Evolutionary conservation across 225 moss, liverwort and hornwort genomes (phyloP).

Genomic region (Polytrichum formosum): DNA sequence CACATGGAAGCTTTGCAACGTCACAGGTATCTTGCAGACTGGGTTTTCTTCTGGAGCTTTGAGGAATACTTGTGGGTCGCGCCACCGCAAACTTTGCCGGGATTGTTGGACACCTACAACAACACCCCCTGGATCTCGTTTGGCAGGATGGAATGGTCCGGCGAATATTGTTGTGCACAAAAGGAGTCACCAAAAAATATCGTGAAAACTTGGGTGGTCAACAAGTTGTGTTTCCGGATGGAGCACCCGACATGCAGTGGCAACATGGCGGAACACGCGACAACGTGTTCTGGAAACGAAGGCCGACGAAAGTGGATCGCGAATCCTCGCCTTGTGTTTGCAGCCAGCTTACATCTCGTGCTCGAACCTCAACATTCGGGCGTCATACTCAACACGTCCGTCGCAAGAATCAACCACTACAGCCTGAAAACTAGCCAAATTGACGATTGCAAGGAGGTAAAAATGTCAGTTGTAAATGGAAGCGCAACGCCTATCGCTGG

Average conservation of each 20-base stretch:
- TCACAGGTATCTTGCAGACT: conserved; percentile 22
- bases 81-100: conserved; percentile 25
- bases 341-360: conserved; percentile 32
- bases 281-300: conserved; percentile 35
- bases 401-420: conserved; percentile 49
- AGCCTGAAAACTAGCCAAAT: conserved; percentile 31
- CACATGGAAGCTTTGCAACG: no score
- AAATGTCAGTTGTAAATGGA: not conserved
- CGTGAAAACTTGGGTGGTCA: conserved; percentile 38
- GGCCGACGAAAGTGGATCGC: conserved; percentile 70
- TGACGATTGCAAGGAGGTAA: conserved; percentile 16
- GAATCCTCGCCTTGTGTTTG: conserved; percentile 53
- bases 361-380: conserved; percentile 31
- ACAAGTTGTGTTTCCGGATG: conserved; percentile 46
- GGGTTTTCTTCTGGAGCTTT: conserved; percentile 59
- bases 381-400: conserved; percentile 21
- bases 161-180: conserved; percentile 32
- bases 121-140: conserved; percentile 52
- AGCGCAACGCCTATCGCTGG: conserved; percentile 11
- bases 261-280: conserved; percentile 2
- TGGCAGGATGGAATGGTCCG: conserved; percentile 46
- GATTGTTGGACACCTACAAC: conserved; percentile 36
- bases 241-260: conserved; percentile 48
- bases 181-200: not conserved
- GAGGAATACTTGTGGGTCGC: conserved; percentile 60